Percentiles rank a stretch among this genome's conserved stretches.
These are phyloP conservation scores for Begonia loranthoides DNA, from an alignment of 306 rosid species.

Conservation along the genomic window DNA sequence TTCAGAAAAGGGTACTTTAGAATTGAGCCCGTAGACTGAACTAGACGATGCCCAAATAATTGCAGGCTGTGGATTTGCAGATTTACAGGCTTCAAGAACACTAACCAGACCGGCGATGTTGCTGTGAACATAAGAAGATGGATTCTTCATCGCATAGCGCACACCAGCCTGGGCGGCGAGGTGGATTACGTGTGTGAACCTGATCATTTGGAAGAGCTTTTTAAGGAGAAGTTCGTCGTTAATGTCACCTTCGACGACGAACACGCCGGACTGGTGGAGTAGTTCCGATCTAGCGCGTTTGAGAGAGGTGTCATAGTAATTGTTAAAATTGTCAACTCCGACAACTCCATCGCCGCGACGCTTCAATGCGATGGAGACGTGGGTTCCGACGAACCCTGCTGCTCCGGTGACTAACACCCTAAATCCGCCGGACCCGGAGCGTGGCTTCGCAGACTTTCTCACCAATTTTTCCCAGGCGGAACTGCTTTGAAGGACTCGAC, in stretches of 20 bases:
- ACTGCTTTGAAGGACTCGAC: no score
- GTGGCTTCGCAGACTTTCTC: not conserved
- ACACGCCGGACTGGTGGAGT: constrained; percentile 10
- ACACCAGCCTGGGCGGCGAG: constrained; percentile 32
- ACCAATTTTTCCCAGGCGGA: constrained; percentile 14
- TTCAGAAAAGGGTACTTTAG: no score
- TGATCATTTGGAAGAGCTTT: constrained; percentile 13
- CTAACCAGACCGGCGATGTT: constrained; percentile 27
- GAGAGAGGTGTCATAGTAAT: no score
- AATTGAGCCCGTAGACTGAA: no score
- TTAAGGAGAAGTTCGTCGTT: constrained; percentile 7
- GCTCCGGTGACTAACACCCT: constrained; percentile 27
- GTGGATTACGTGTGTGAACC: constrained; percentile 31
- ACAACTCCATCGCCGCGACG: constrained; percentile 25
- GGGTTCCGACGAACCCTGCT: constrained; percentile 28
- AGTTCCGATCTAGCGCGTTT: constrained; percentile 16
- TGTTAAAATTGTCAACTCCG: no score
- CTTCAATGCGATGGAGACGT: constrained; percentile 21
- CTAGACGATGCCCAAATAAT: no score
- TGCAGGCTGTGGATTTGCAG: no score
- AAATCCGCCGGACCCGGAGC: not conserved
- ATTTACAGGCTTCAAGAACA: no score
- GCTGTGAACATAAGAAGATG: constrained; percentile 22
- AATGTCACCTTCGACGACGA: constrained; percentile 22
- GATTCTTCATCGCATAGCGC: constrained; percentile 27